Evolutionary conservation across 768 basidiomycete genomes (phyloP), one percentile per base, ranked within the genome.

Genomic region (Mycena capillaripes): DNA sequence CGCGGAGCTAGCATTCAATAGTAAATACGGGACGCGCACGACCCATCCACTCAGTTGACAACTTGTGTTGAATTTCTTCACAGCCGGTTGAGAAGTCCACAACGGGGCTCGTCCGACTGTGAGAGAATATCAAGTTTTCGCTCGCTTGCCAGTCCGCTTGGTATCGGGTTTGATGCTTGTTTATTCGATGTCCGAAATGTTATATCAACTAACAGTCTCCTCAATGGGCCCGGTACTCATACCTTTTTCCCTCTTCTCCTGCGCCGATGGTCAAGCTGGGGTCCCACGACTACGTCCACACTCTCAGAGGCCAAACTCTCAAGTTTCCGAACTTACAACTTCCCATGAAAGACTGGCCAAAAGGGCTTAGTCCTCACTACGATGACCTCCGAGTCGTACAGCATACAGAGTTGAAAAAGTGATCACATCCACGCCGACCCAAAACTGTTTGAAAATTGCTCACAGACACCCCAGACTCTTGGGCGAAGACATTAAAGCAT

Each of bases 381-480:
- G 57, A 58, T 10, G 57, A 58, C n/a, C 19, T 58, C 34, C 32
- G 23, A n/a, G 14, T 58, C 34, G 57, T 58, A 3, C 34, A 58
- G 57, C 34, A 58, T 10, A 58, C 16, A 32, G 57, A 58, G 16
- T 58, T 58, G 34, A 58, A 38, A 19, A 58, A 58, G 57, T 58
- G 42, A 56, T 32, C 29, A 2, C 14, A 14, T 2, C 19, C 17
- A 6, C 17, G 8, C 6, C 21, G 19, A n/a, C n/a, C n/a, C n/a
- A 6, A n/a, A n/a, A 4, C 44, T n/a, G 44, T n/a, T n/a, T n/a
- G n/a, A n/a, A n/a, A 46, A 8, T 46, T 6, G 44, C 44, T 29
- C 16, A 19, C 27, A 53, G 23, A 23, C 29, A 14, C 17, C 23
- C 3, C 52, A 53, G 52, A 19, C 52, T 53, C 17, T 27, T 53